These are phyloP conservation scores for Fermentozyma sake DNA, from an alignment of 1,139 yeast genomes.

Conservation along the genomic window DNA sequence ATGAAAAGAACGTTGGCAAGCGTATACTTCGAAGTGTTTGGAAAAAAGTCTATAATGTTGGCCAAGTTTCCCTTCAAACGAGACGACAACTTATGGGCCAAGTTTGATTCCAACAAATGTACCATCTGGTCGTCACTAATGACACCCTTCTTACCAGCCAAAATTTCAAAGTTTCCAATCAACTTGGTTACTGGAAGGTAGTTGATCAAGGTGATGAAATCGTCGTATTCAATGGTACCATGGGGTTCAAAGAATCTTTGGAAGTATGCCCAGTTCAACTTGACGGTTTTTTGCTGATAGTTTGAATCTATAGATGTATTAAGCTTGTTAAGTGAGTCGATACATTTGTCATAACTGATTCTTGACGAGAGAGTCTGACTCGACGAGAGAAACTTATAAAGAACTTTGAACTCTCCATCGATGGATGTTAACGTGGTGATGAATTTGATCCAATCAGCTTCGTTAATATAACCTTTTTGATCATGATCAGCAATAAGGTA, in stretches of 20 bases:
- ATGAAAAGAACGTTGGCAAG: constrained; percentile 41
- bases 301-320: constrained; percentile 40
- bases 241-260: constrained; percentile 39
- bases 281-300: constrained; percentile 39
- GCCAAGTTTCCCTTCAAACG: constrained; percentile 34
- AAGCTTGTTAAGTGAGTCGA: constrained; percentile 32
- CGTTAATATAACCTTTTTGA: constrained; percentile 57
- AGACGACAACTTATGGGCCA: constrained; percentile 39
- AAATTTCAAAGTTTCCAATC: constrained; percentile 41
- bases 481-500: constrained; percentile 62
- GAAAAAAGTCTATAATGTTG: constrained; percentile 36
- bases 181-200: constrained; percentile 45
- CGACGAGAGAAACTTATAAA: constrained; percentile 22
- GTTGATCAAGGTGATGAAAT: constrained; percentile 39
- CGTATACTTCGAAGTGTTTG: constrained; percentile 31
- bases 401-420: constrained; percentile 56
- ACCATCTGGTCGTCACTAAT: constrained; percentile 31
- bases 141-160: constrained; percentile 32
- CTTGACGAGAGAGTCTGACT: constrained; percentile 5
- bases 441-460: constrained; percentile 58
- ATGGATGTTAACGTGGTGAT: constrained; percentile 49
- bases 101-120: constrained; percentile 32
- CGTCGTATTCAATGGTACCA: constrained; percentile 36
- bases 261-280: constrained; percentile 45
- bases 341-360: constrained; percentile 34